Base-by-base conservation (phyloP, 2,329 filamentous ascomycete genomes). In the Emmonsia crescens region DNA sequence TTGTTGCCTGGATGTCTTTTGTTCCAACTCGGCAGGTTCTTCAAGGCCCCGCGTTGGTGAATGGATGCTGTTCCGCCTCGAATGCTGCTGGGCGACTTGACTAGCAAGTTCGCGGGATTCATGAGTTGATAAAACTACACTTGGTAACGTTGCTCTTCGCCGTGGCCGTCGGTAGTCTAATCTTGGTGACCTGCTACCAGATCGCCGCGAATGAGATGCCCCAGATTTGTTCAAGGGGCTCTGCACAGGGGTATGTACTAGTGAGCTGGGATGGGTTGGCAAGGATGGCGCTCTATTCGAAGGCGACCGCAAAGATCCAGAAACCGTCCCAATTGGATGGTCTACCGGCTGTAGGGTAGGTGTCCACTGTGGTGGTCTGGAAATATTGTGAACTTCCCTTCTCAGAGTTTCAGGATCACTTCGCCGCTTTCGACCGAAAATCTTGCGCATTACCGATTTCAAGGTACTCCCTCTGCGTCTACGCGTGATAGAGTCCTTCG, bases 101-200 rank as follows among this genome's bases (percentile, higher is more conserved):
- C 61, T 60, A 2, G 65, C 64, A 5, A 68, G 51, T 16, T 66
- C 64, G 31, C 71, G 70, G 5, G 70, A 71, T 57, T 75, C 75
- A 9, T 76, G 72, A 16, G 78, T 73, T 5, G 74, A 76, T 42
- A 78, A 71, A 12, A 78, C 69, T 46, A 79, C 65, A 62, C 76
- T 79, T 0, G 77, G 77, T 19, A 79, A 68, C 0, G 77, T 79
- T 8, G 76, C 77, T 52, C 77, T 73, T 63, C 77, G 70, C 46
- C 70, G 70, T 29, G 69, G 69, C 12, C 62, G 64, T 16, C 55
- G 64, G 31, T 42, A 56, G 57, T 52, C 57, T 24, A 51, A 21
- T 27, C 44, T 46, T 27, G 60, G 42, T 19, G 52, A 57, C 9
- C 54, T 42, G 4, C 46, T 49, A 16, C 61, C 56, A 9, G 52